A percentile compares a stretch with the other conserved stretches of the same genome.
Conservation (phyloP, 768 basidiomycete species). For the Termitomyces sp. region DNA sequence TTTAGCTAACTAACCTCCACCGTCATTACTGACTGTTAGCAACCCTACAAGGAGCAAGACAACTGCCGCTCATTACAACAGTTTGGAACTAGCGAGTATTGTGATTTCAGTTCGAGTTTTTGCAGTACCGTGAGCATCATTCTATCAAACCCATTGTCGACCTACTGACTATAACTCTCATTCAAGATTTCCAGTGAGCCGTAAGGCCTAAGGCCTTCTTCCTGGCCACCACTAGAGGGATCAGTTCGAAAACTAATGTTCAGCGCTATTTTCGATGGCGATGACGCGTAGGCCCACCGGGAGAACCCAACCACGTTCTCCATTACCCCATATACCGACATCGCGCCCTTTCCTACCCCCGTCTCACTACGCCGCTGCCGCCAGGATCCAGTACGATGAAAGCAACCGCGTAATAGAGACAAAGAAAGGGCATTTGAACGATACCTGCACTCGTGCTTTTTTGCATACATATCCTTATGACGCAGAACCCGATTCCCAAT, state of each 20-base stretch:
- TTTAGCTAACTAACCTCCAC: no score
- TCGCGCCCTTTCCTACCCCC: slow-evolving; percentile 48
- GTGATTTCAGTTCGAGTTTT: neutral
- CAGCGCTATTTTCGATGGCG: slow-evolving; percentile 14
- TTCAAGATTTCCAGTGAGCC: neutral
- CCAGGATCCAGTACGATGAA: slow-evolving; percentile 25
- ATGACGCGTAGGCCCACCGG: slow-evolving; percentile 20
- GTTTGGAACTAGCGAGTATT: no score
- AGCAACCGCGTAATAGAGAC: slow-evolving; percentile 1
- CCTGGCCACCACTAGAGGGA: neutral
- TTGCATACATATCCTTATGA: slow-evolving; percentile 22
- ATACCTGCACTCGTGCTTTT: slow-evolving; percentile 11
- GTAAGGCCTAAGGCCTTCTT: neutral
- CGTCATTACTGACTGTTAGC: neutral
- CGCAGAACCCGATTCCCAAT: slow-evolving; percentile 21
- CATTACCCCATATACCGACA: slow-evolving; percentile 30
- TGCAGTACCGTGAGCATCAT: neutral
- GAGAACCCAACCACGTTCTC: slow-evolving; percentile 39
- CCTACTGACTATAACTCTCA: no score
- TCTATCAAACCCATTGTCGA: neutral
- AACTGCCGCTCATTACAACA: neutral
- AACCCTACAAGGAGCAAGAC: neutral
- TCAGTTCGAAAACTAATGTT: neutral
- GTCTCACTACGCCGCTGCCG: slow-evolving; percentile 54
- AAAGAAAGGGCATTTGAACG: neutral